Base-by-base conservation (phyloP, 192 early-diverging fungal genomes). In the Coemansia sp. region DNA sequence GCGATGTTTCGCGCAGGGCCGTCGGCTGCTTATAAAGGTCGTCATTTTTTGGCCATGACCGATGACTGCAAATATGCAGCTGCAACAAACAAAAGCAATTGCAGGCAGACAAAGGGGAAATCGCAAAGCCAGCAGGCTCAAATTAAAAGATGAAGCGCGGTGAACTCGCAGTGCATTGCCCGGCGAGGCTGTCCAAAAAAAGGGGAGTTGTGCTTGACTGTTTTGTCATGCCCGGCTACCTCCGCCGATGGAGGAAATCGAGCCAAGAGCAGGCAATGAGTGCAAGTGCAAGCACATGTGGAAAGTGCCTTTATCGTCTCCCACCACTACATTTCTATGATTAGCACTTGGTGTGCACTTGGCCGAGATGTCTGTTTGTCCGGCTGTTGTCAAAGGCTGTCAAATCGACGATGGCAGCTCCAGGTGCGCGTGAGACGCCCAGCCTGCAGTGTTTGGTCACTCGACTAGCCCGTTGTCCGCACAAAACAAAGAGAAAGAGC, bases 81-180 rank as follows among this genome's bases (percentile, higher is more conserved):
- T 27, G 50, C 50, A 52, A 11, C 50, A 29, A 22, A 52, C 50
- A 52, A 52, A 29, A 12, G 22, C 10, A 24, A 52, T 52, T 30
- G 53, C 24, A 55, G 53, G 29, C 53, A 32, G 3, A 55, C 50
- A 53, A 53, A 53, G 27, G 27, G 29, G 27, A 29, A 53, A 53
- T 53, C 24, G 50, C 50, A 53, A 53, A 29, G 53, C 53, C 53
- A 55, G 53, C 53, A 55, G 53, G 53, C 53, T 32, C 53, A 55
- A 55, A 55, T 55, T 55, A 55, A 55, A 55, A 34, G 29, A 56
- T 29, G 53, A 56, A 32, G 53, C 15, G 53, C 53, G 27, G 53
- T 56, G 53, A 56, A 56, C 53, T 56, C 29, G 53, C 53, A 56
- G 53, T 32, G 53, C 53, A 56, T 56, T 16, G 53, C 29, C 53